Base-by-base conservation (phyloP, 148 eudicot species). In the Vaccinium corymbosum region DNA sequence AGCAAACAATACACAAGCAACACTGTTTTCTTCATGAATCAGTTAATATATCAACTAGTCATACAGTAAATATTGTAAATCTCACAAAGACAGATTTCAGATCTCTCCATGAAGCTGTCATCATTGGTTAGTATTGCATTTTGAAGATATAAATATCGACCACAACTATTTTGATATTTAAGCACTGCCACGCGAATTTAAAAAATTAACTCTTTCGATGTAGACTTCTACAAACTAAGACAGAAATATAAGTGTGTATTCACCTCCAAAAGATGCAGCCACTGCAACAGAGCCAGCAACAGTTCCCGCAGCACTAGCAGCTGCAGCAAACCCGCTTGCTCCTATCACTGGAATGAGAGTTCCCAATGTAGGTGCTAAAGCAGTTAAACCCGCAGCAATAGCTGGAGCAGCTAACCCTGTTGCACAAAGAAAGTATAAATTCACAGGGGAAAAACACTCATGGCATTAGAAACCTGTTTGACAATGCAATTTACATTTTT, bases 401-500 rank as follows among this genome's bases (percentile, higher is more conserved):
- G 98, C 99, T 84, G 99, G 99, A 79, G 99, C 99, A 85, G 99
- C 99, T 91, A 97, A 90, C 72, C 99, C 99, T 97, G 89, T 89
- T 87, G 35, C 83, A 87, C 51, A 64, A 83, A 52, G 85, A 84
- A 53, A 20, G 68, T 17, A 78, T 50, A 79, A 52, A n/a, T 57
- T 38, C 38, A 80, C 12, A 25, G 13, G 20, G 19, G 7, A n/a
- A 10, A 50, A 59, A 46, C 74, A 15, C 3, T 56, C 5, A 70
- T 82, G 70, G 29, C 48, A 77, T 71, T n/a, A 76, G 46, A 83
- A 81, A 59, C 42, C 10, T 57, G 53, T 46, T 25, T 50, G 55
- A 5, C 8, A 46, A 64, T 52, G 20, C 49, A 22, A 50, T 72
- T 16, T 55, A 38, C 51, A 55, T 6, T 38, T 4, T n/a, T 35